Evolutionary conservation across 2,329 filamentous ascomycete species (phyloP), one percentile per base, ranked within the genome.

Genomic region (Coniella lustricola): DNA sequence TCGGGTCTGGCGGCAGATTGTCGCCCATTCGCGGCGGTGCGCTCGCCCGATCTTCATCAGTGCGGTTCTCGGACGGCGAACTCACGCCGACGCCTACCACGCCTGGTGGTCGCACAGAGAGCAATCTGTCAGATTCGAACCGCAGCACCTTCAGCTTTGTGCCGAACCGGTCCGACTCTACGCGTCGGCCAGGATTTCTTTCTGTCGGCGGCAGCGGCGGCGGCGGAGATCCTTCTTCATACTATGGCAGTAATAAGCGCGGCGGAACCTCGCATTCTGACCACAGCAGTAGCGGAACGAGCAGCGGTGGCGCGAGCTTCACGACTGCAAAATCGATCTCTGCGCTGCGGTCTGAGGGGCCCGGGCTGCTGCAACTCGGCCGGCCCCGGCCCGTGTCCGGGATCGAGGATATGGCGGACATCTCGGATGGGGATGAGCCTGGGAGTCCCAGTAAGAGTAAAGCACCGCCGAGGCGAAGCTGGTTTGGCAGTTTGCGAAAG

Each of bases 401-500:
- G 2, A 53, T 53, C 3, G 40, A 50, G 29, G 32, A 52, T 34
- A 32, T 42, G n/a, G 54, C 49, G 12, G 52, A 47, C 34, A 52
- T 56, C 17, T 56, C 57, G 4, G 60, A 67, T 7, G 65, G 70
- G 9, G 63, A 68, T 25, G 47, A 34, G n/a, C 70, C 75, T 2
- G 71, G 76, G 0, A 79, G 76, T 44, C 73, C 82, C 17, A 79
- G 78, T 60, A 75, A 82, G 67, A 67, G 59, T 12, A 82, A 79
- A 59, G n/a, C n/a, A n/a, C 68, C 72, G 55, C 67, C 71, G 36
- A 65, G 73, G 3, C 68, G 74, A n/a, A 76, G 76, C 20, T 87
- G 84, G 81, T 68, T 90, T 10, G 84, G 84, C 18, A 86, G 80
- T 41, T 63, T 90, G 17, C 74, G 79, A 16, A 75, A 83, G 33